Conservation (phyloP, 441 rosid genomes). For the Kokia cookei region DNA sequence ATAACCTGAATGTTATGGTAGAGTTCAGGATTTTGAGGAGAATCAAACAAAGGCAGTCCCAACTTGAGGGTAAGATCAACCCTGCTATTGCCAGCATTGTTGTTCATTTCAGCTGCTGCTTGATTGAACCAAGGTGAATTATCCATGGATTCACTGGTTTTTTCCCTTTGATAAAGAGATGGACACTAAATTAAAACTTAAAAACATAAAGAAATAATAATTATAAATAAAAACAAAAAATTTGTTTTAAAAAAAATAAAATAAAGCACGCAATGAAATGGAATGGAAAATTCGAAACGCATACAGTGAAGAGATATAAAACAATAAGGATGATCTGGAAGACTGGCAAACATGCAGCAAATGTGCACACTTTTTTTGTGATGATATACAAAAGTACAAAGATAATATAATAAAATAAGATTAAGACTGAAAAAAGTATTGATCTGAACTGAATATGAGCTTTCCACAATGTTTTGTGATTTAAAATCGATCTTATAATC, state of each 20-base stretch:
- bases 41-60: not conserved
- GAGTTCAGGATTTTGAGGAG: not conserved
- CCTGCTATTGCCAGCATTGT: not conserved
- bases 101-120: not conserved
- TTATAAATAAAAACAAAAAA: not conserved
- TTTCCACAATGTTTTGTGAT: not conserved
- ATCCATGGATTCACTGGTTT: not conserved
- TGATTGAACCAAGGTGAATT: not conserved
- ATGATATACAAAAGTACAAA: not conserved
- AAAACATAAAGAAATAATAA: not conserved
- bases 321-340: not conserved
- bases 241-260: not conserved
- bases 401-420: not conserved
- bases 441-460: not conserved
- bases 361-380: not conserved
- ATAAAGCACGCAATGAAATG: not conserved
- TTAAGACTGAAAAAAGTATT: not conserved
- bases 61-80: constrained; percentile 4
- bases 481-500: not conserved
- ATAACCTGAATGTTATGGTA: not conserved
- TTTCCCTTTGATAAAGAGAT: not conserved
- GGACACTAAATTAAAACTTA: not conserved
- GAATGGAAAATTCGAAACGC: not conserved
- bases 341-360: not conserved
- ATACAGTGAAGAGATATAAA: not conserved